Evolutionary conservation across 257 asterid species (phyloP).

Genomic region (Solanum chilense): DNA sequence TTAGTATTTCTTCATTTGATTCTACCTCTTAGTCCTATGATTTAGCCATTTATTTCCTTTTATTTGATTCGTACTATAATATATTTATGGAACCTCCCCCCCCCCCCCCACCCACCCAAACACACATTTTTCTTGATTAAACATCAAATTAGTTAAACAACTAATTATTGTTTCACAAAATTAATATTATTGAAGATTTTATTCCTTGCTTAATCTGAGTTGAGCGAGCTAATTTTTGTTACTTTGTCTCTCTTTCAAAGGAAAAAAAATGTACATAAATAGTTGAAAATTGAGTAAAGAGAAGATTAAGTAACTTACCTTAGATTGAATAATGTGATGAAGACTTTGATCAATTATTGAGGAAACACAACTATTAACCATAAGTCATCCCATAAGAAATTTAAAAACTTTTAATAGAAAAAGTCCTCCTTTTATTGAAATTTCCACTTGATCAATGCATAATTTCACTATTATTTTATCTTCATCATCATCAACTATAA

Average conservation of each 20-base stretch:
- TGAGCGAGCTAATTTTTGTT: neutral
- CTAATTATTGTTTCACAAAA: too few relatives aligned
- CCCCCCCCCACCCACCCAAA: fast-evolving
- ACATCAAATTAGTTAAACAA: neutral
- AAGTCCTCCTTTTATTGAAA: neutral
- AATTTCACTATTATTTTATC: neutral
- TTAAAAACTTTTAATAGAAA: slow-evolving; percentile 3
- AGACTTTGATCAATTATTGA: neutral
- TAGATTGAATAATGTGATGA: slow-evolving; percentile 1
- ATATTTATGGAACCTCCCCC: too few relatives aligned
- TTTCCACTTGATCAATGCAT: neutral
- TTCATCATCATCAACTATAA: neutral
- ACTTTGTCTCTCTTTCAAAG: neutral
- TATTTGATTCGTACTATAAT: neutral
- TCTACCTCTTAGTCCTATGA: neutral
- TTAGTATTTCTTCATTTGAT: neutral
- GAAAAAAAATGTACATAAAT: neutral
- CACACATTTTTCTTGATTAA: neutral
- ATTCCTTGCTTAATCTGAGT: neutral
- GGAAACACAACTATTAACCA: slow-evolving; percentile 3
- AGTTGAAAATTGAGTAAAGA: too few relatives aligned
- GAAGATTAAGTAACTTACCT: neutral
- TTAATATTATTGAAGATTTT: neutral
- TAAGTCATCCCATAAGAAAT: slow-evolving; percentile 9
- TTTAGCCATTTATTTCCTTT: neutral